A percentile compares a stretch with the other conserved stretches of the same genome.
These are phyloP conservation scores for Termitomyces sp. DNA, from an alignment of 768 basidiomycete species.

Conservation along the genomic window DNA sequence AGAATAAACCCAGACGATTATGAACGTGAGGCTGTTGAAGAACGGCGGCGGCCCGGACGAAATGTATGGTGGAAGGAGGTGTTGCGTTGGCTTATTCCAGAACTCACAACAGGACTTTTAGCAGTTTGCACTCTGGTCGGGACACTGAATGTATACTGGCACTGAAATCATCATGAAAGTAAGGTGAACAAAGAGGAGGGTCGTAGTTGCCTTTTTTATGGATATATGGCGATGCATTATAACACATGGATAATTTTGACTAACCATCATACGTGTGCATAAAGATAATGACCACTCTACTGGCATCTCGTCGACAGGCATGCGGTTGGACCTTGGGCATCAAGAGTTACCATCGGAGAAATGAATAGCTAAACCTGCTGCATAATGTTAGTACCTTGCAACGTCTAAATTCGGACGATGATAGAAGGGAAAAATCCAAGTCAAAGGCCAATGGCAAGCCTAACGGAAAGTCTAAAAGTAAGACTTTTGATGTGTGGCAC, in stretches of 20 bases:
- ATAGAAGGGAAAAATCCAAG: no score
- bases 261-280: conserved; percentile 24
- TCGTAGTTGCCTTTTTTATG: conserved; percentile 11
- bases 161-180: background rate
- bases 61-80: conserved; percentile 20
- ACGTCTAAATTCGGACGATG: no score
- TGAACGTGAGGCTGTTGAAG: conserved; percentile 30
- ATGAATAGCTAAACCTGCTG: no score
- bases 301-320: conserved; percentile 14
- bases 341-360: conserved; percentile 14
- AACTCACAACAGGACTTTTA: conserved; percentile 21
- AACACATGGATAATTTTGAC: conserved; percentile 30
- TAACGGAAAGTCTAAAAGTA: no score
- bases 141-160: conserved; percentile 15
- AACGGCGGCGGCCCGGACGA: conserved; percentile 8
- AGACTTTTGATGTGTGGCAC: no score
- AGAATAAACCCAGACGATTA: conserved; percentile 18
- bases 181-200: background rate
- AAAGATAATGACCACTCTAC: conserved; percentile 11
- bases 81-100: conserved; percentile 16
- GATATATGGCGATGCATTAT: conserved; percentile 20
- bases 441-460: no score
- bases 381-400: no score
- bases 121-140: conserved; percentile 18
- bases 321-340: conserved; percentile 16